These are phyloP conservation scores for Vitis cinerea DNA, from an alignment of 164 flowering plant genomes.

Conservation along the genomic window DNA sequence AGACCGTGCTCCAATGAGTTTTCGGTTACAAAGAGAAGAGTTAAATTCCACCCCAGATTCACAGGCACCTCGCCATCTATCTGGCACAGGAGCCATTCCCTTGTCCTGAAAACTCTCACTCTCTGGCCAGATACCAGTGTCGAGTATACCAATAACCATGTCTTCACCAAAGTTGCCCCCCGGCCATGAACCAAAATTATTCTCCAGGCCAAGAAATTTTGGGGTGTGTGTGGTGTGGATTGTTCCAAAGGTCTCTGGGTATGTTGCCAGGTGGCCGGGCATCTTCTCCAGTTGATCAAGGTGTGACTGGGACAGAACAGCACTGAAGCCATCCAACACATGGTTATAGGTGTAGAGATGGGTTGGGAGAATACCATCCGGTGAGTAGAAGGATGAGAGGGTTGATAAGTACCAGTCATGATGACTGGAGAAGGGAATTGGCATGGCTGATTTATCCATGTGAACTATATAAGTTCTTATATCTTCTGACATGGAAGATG, in stretches of 20 bases:
- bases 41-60: constrained; percentile 31
- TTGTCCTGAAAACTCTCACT: constrained; percentile 35
- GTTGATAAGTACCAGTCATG: constrained; percentile 28
- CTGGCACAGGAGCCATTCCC: constrained; percentile 39
- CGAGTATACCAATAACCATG: constrained; percentile 37
- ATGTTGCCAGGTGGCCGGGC: constrained; percentile 28
- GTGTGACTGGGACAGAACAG: constrained; percentile 18
- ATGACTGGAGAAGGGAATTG: constrained; percentile 18
- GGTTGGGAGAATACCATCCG: constrained; percentile 15
- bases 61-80: constrained; percentile 41
- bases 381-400: constrained; percentile 20
- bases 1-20: constrained; percentile 38
- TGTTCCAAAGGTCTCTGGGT: constrained; percentile 21
- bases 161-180: constrained; percentile 31
- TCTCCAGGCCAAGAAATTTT: constrained; percentile 28
- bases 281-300: constrained; percentile 19
- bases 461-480: constrained; percentile 31
- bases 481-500: constrained; percentile 8
- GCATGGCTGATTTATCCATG: constrained; percentile 30
- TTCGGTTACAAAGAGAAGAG: constrained; percentile 38
- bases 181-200: constrained; percentile 28
- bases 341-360: constrained; percentile 36
- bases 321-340: constrained; percentile 35
- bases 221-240: constrained; percentile 26
- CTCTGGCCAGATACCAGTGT: constrained; percentile 48